A percentile compares a stretch with the other conserved stretches of the same genome.
These are phyloP conservation scores for Dictyostelium brefeldianum DNA, from an alignment of 78 protist genomes.

Conservation along the genomic window DNA sequence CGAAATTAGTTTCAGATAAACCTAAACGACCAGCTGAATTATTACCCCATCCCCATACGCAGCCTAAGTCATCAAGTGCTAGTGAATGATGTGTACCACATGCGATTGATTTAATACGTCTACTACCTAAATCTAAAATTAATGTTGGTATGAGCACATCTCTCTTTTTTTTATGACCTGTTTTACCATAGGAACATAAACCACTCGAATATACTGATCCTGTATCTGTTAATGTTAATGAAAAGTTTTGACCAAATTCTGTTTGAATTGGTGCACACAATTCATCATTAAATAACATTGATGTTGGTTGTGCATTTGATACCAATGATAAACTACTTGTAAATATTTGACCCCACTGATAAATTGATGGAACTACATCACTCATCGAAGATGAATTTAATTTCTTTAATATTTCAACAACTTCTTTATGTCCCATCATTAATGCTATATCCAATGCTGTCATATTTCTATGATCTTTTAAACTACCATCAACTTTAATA, in stretches of 20 bases:
- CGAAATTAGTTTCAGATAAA: neutral
- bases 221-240: constrained; percentile 54
- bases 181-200: neutral
- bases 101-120: constrained; percentile 17
- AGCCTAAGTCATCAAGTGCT: constrained; percentile 24
- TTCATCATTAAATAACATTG: constrained; percentile 33
- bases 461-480: neutral
- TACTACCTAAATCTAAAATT: neutral
- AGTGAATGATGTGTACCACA: constrained; percentile 53
- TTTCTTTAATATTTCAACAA: neutral
- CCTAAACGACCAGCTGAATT: constrained; percentile 15
- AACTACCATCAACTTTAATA: neutral
- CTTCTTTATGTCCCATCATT: neutral
- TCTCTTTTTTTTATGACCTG: constrained; percentile 12
- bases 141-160: constrained; percentile 12
- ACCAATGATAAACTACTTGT: neutral
- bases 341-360: constrained; percentile 63
- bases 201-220: constrained; percentile 40
- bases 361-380: neutral
- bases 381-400: neutral
- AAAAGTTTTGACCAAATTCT: constrained; percentile 43
- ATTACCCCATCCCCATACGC: constrained; percentile 38
- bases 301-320: neutral
- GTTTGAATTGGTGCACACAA: constrained; percentile 13
- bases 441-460: neutral